A percentile compares a stretch with the other conserved stretches of the same genome.
Conservation (phyloP, 1,284 basidiomycete genomes). For the Coniferiporia weirii region DNA sequence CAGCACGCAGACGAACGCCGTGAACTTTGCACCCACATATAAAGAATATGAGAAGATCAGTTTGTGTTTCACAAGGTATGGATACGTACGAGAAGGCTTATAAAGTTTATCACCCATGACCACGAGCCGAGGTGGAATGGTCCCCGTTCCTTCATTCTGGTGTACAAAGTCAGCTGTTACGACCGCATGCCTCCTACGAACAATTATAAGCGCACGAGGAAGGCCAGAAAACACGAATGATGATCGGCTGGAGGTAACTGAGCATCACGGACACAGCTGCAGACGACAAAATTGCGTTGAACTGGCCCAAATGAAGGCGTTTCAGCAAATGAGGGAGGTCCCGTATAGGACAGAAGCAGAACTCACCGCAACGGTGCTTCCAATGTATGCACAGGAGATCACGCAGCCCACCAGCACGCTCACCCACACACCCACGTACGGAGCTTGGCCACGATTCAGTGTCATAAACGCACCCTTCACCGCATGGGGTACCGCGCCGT, state of each 20-base stretch:
- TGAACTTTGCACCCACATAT: conserved; percentile 35
- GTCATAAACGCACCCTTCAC: conserved; percentile 41
- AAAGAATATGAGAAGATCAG: not conserved
- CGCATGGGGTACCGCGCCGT: conserved; percentile 40
- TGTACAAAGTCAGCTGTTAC: not conserved
- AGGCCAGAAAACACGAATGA: conserved; percentile 56
- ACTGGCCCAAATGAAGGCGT: conserved; percentile 28
- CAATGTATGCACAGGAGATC: conserved; percentile 56
- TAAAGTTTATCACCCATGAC: conserved; percentile 48
- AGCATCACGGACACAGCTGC: conserved; percentile 58
- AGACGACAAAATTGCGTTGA: conserved; percentile 52
- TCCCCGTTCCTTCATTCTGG: conserved; percentile 41
- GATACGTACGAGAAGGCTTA: conserved; percentile 37
- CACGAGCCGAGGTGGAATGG: conserved; percentile 51
- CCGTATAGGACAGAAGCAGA: not conserved
- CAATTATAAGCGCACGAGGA: conserved; percentile 35
- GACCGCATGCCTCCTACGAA: not conserved
- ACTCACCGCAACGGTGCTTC: conserved; percentile 48
- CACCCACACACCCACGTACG: conserved; percentile 51
- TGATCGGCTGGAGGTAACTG: conserved; percentile 52
- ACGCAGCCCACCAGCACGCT: conserved; percentile 50
- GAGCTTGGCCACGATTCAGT: conserved; percentile 50
- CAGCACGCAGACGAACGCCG: conserved; percentile 48
- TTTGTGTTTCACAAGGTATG: not conserved
- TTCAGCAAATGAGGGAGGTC: not conserved